Evolutionary conservation across 2,329 filamentous ascomycete genomes (phyloP).

Genomic region (Chalaropsis thielavioides): DNA sequence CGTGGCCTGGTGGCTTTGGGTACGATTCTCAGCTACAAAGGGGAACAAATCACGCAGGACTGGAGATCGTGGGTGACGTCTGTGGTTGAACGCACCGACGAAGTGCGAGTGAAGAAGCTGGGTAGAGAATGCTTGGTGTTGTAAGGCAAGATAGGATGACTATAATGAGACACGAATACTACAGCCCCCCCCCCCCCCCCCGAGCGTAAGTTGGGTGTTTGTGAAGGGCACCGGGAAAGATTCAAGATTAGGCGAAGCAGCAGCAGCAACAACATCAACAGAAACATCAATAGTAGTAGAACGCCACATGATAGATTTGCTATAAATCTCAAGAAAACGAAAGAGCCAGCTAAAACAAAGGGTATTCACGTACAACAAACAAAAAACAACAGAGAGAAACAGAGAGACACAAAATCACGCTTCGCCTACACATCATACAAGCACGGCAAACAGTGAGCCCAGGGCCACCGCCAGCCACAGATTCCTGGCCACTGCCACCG

Average conservation of each 20-base stretch:
- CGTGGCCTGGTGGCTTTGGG: slow-evolving; percentile 70
- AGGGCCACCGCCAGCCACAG: neutral
- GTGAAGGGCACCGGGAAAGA: no score
- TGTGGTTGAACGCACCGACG: slow-evolving; percentile 31
- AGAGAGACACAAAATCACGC: neutral
- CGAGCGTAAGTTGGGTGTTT: no score
- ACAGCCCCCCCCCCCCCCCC: neutral
- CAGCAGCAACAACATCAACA: neutral
- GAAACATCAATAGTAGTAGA: neutral
- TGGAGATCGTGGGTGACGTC: slow-evolving; percentile 28
- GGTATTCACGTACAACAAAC: neutral
- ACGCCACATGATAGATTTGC: neutral
- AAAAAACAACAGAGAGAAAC: neutral
- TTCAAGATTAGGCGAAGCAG: neutral
- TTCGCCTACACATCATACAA: neutral
- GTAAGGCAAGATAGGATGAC: neutral
- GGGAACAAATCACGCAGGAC: neutral
- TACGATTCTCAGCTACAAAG: slow-evolving; percentile 45
- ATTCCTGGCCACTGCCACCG: neutral
- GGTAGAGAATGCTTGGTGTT: slow-evolving; percentile 33
- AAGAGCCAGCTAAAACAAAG: neutral
- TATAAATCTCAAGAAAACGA: neutral
- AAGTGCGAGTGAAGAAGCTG: slow-evolving; percentile 34
- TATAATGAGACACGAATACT: neutral
- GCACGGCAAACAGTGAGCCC: neutral